Conservation (phyloP, 2,329 filamentous ascomycete species). For the Alternaria sp. region DNA sequence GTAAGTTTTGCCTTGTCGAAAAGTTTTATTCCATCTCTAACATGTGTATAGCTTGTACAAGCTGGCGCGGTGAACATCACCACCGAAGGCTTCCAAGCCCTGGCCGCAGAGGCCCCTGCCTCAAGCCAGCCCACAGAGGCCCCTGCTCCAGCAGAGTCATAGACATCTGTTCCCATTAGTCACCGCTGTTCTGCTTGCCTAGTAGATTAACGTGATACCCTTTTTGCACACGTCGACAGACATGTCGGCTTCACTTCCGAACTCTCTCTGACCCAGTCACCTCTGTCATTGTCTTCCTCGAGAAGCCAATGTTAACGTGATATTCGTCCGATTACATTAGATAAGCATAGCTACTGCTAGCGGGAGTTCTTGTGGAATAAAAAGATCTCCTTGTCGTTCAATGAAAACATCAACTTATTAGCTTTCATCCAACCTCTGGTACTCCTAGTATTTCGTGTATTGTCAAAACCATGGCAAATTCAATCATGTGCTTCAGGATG, state of each 20-base stretch:
- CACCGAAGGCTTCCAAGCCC: constrained; percentile 80
- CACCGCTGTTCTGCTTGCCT: constrained; percentile 45
- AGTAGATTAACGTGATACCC: constrained; percentile 49
- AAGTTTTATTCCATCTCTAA: constrained; percentile 19
- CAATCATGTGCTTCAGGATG: background rate
- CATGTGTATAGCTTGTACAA: constrained; percentile 73
- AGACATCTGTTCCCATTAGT: constrained; percentile 26
- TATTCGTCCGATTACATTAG: constrained; percentile 24
- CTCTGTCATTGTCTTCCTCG: constrained; percentile 42
- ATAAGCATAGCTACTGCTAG: constrained; percentile 10
- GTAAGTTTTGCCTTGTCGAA: constrained; percentile 65
- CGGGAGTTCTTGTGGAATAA: constrained; percentile 10
- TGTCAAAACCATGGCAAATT: background rate
- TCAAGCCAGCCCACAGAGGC: constrained; percentile 11
- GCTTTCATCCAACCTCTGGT: background rate
- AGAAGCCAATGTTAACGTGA: constrained; percentile 47
- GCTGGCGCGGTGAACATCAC: constrained; percentile 91
- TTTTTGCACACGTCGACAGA: constrained; percentile 13
- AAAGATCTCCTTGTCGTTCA: constrained; percentile 11
- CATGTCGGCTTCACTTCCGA: constrained; percentile 31
- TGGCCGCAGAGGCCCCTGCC: constrained; percentile 26
- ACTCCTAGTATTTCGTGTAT: background rate
- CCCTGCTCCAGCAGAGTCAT: constrained; percentile 25
- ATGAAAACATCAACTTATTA: background rate
- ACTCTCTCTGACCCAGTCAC: constrained; percentile 48